These are phyloP conservation scores for Rhizophagus clarus DNA, from an alignment of 192 early-diverging fungal species.

Conservation along the genomic window DNA sequence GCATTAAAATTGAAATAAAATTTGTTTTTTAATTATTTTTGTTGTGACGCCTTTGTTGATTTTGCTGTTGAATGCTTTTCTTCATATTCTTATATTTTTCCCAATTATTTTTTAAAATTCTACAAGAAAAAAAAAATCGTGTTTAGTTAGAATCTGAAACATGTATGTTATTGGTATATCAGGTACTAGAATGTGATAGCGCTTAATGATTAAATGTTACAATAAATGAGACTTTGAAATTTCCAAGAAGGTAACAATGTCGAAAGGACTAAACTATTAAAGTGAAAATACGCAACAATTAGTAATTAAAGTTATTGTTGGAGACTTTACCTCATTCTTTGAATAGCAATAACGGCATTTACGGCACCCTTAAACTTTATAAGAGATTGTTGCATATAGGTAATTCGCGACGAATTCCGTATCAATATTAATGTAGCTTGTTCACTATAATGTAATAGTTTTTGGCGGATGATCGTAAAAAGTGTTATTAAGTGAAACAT, in stretches of 20 bases:
- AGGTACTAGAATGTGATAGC: too few relatives aligned
- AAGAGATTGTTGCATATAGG: neutral
- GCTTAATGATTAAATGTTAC: too few relatives aligned
- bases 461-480: too few relatives aligned
- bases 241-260: too few relatives aligned
- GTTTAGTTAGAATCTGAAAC: neutral
- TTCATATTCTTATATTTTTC: neutral
- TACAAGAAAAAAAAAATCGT: neutral
- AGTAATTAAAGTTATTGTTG: too few relatives aligned
- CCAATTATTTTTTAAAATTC: neutral
- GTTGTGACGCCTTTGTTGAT: neutral
- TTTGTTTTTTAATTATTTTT: neutral
- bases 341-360: slow-evolving; percentile 18
- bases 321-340: slow-evolving; percentile 23
- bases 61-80: neutral
- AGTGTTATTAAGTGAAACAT: neutral
- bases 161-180: too few relatives aligned
- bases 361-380: slow-evolving; percentile 3
- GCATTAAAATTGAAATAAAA: neutral
- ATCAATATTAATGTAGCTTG: neutral
- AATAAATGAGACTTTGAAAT: too few relatives aligned
- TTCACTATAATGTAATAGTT: neutral
- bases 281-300: too few relatives aligned
- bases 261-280: too few relatives aligned
- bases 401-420: neutral